A percentile compares a stretch with the other conserved stretches of the same genome.
Conservation (phyloP, 1,284 basidiomycete genomes). For the Chalciporus sp. region DNA sequence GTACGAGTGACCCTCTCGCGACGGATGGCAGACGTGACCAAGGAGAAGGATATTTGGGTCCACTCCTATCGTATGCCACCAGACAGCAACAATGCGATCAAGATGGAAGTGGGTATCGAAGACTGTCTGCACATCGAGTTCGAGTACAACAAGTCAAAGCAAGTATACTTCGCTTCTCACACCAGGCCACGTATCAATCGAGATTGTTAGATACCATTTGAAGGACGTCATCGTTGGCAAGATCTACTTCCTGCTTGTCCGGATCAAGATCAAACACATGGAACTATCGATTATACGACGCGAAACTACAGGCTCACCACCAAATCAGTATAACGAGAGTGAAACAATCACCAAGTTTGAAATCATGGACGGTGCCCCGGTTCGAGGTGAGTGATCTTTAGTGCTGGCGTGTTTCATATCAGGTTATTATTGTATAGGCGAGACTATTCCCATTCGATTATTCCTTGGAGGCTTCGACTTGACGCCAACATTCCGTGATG, state of each 20-base stretch:
- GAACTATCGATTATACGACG: conserved; percentile 97
- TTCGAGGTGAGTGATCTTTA: conserved; percentile 63
- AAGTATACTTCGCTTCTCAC: conserved; percentile 32
- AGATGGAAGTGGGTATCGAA: conserved; percentile 99
- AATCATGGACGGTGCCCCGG: conserved; percentile 98
- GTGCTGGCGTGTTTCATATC: background rate
- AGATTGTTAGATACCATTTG: conserved; percentile 80
- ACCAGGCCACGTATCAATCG: background rate
- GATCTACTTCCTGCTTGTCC: conserved; percentile 97
- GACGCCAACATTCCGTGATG: conserved; percentile 97
- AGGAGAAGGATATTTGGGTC: conserved; percentile 96
- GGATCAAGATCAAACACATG: conserved; percentile 99
- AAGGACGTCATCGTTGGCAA: conserved; percentile 99
- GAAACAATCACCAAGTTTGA: conserved; percentile 99
- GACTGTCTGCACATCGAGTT: conserved; percentile 99
- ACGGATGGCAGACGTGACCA: conserved; percentile 89
- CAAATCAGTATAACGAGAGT: conserved; percentile 98
- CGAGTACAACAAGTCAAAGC: conserved; percentile 99
- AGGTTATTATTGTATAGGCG: conserved; percentile 55
- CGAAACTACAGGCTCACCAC: conserved; percentile 94
- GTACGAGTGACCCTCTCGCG: conserved; percentile 91
- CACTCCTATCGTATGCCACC: conserved; percentile 99
- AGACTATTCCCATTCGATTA: conserved; percentile 96
- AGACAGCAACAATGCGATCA: conserved; percentile 96
- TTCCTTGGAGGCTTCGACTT: conserved; percentile 98